phyloP scores from a whole-genome alignment of 805 yeast species.

The Yueomyces sinensis region DNA sequence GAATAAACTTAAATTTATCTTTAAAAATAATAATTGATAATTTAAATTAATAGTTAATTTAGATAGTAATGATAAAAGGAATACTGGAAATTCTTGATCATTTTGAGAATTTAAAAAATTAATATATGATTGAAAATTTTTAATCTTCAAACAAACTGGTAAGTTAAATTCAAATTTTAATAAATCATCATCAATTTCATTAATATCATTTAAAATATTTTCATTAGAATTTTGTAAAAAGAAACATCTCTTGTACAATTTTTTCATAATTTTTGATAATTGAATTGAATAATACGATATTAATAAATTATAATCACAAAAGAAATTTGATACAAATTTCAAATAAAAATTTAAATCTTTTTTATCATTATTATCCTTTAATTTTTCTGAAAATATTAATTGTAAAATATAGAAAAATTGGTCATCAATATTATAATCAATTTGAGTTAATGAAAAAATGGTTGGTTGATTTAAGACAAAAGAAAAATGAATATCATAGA shows the following conservation, averaged over 20 bases:
- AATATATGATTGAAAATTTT: constrained; percentile 11
- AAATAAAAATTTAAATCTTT: constrained; percentile 8
- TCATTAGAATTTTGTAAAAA: constrained; percentile 8
- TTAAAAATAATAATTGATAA: constrained; percentile 10
- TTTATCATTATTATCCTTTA: constrained; percentile 6
- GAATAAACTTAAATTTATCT: constrained; percentile 9
- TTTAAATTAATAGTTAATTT: constrained; percentile 13
- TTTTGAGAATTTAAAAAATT: constrained; percentile 10
- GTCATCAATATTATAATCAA: constrained; percentile 5
- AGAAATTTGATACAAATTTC: constrained; percentile 6
- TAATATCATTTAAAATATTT: constrained; percentile 12
- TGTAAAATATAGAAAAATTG: constrained; percentile 10
- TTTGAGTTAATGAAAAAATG: constrained; percentile 10
- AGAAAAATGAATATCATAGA: constrained; percentile 12
- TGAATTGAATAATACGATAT: constrained; percentile 12
- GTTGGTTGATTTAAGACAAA: constrained; percentile 13
- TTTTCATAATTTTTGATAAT: constrained; percentile 8
- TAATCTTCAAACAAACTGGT: constrained; percentile 12
- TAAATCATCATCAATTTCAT: constrained; percentile 8
- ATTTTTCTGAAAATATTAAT: constrained; percentile 3
- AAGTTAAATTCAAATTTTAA: constrained; percentile 13
- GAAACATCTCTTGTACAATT: constrained; percentile 10
- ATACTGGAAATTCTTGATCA: constrained; percentile 8
- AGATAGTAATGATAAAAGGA: constrained; percentile 11
- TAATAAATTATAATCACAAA: constrained; percentile 11